Percentiles rank a stretch among this genome's conserved stretches.
Conservation (phyloP, 192 early-diverging fungal species). For the Linnemannia elongata region DNA sequence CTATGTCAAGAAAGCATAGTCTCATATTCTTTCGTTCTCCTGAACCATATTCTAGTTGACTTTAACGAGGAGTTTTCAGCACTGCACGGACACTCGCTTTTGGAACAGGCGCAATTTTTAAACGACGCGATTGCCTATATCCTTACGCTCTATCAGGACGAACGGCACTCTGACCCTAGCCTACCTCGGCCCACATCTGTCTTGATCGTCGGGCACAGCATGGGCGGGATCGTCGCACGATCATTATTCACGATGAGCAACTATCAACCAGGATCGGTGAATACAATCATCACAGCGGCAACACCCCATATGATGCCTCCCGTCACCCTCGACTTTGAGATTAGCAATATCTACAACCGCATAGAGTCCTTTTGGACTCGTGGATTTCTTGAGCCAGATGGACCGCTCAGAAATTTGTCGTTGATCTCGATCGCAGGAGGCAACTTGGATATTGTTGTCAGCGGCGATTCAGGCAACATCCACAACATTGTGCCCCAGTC, state of each 20-base stretch:
- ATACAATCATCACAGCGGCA: slow-evolving; percentile 89
- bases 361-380: slow-evolving; percentile 81
- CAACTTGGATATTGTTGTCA: slow-evolving; percentile 86
- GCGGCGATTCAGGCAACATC: slow-evolving; percentile 82
- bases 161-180: slow-evolving; percentile 53
- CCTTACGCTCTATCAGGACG: slow-evolving; percentile 75
- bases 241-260: slow-evolving; percentile 80
- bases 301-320: slow-evolving; percentile 92
- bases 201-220: slow-evolving; percentile 90
- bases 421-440: slow-evolving; percentile 94
- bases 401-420: slow-evolving; percentile 63
- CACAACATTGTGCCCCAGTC: slow-evolving; percentile 71
- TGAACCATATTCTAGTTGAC: slow-evolving; percentile 68
- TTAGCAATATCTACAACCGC: slow-evolving; percentile 74
- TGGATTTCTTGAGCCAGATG: slow-evolving; percentile 56
- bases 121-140: slow-evolving; percentile 88
- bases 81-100: slow-evolving; percentile 83
- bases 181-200: slow-evolving; percentile 78
- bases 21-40: background rate
- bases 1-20: background rate
- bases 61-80: slow-evolving; percentile 95
- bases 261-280: slow-evolving; percentile 78
- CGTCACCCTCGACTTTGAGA: slow-evolving; percentile 74
- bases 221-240: slow-evolving; percentile 96
- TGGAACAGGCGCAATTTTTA: slow-evolving; percentile 89